Base-by-base conservation (phyloP, 805 yeast species). In the Ogataea glucozyma region DNA sequence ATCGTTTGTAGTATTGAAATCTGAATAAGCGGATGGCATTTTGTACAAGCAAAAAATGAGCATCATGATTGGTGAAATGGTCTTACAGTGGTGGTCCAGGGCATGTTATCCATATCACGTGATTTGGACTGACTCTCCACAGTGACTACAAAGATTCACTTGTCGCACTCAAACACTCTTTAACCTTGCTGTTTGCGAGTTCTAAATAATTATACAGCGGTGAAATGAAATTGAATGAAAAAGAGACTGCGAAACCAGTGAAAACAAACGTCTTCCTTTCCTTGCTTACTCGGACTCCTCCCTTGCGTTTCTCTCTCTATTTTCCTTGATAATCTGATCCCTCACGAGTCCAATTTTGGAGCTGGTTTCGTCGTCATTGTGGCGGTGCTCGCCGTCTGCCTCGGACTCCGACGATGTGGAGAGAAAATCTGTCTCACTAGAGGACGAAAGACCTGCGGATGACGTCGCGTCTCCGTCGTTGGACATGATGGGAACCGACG, bases 401-500 rank as follows among this genome's bases (percentile, higher is more conserved):
- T 56, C 60, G 8, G 49, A 51, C 11, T 51, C 49, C 3, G 53
- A 48, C 5, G 56, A 47, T 20, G 48, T 43, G 3, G 52, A 38
- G 8, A 54, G 46, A n/a, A 39, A 36, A 8, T 62, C 67, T 34
- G 54, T 52, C 26, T 57, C 60, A 26, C 64, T 56, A 2, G 60
- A 54, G 8, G 58, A 53, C 4, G 66, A 60, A 3, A 61, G 47
- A 4, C 65, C 68, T 2, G 58, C 58, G 18, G 64, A 61, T 2
- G 67, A 58, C 7, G 54, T 54, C 20, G 34, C 40, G 16, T 47
- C 57, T 14, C 42, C 51, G 43, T 76, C 78, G 47, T 76, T 79
- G 14, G 76, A 70, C 44, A 78, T 75, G 61, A 78, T 71, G 2
- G 82, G 82, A 26, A 76, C 72, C 38, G 73, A 68, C 3, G 78